Evolutionary conservation across 208 protist genomes (phyloP), one percentile per base, ranked within the genome.

Genomic region (Crithidia mellificae): DNA sequence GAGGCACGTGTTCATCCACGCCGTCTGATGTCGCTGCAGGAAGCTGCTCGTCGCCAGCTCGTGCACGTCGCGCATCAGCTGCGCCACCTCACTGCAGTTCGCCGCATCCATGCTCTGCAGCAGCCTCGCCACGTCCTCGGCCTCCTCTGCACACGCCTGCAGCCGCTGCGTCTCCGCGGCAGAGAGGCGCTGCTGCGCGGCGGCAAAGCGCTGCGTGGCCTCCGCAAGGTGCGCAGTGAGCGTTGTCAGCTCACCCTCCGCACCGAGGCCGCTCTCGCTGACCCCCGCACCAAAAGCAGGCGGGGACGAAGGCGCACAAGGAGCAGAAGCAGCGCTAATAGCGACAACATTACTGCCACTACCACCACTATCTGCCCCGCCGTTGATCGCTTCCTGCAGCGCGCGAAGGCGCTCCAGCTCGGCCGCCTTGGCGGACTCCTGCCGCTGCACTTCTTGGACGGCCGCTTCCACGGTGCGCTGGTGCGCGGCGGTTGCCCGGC

Each of bases 41-140:
- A 67, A 52, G 34, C 52, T 39, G 25, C 29, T 52, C 25, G 67
- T 72, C 9, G 77, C 72, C 14, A 34, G 22, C 17, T 63, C 46
- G 34, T 74, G 65, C n/a, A 78, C 73, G 1, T 77, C 71, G 7
- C 61, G 12, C 64, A 71, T 56, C 7, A 68, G 20, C 46, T n/a
- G 49, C 22, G 63, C 44, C 4, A 22, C 43, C 0, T 22, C 62
- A 27, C 27, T 6, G 41, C 30, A 56, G 22, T 9, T 19, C 15
- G 29, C 22, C 47, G 50, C 36, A 11, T 54, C 49, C 32, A 32
- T 11, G 34, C 51, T 32, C 14, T 38, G 39, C 56, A 78, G 63
- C 24, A 82, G 19, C 44, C 44, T 30, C 8, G 52, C 30, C 22
- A 61, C 39, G 19, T 36, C 39, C 25, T 15, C 63, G 27, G 46